A percentile compares a stretch with the other conserved stretches of the same genome.
Conservation (phyloP, 768 basidiomycete genomes). For the Pleurotus tuber-regium region DNA sequence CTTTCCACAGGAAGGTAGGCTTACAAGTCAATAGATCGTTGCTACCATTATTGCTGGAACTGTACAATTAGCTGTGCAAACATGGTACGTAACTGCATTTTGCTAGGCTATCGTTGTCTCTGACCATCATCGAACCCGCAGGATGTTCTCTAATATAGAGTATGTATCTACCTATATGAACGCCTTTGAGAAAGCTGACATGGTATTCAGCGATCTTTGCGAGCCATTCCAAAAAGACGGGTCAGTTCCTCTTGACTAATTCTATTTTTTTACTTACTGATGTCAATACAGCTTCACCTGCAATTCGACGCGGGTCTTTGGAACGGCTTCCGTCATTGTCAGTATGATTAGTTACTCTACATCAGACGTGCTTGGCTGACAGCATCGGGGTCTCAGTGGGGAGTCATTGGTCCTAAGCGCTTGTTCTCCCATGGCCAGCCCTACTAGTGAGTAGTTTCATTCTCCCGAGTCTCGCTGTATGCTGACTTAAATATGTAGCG, state of each 20-base stretch:
- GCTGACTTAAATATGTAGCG: conserved; percentile 1
- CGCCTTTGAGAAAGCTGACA: no score
- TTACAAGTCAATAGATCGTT: no score
- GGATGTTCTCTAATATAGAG: conserved; percentile 64
- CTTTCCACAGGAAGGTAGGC: no score
- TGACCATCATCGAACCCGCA: conserved; percentile 13
- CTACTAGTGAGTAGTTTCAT: conserved; percentile 48
- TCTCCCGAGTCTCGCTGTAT: background rate
- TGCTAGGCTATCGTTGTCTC: background rate
- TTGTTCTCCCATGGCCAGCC: conserved; percentile 55
- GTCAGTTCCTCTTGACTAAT: conserved; percentile 18
- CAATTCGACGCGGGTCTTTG: conserved; percentile 48
- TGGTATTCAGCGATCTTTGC: conserved; percentile 45
- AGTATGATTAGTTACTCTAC: conserved; percentile 18
- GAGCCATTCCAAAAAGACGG: conserved; percentile 38
- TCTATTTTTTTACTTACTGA: conserved; percentile 2
- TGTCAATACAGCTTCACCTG: conserved; percentile 44
- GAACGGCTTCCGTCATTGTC: conserved; percentile 58
- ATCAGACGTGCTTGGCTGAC: conserved; percentile 12
- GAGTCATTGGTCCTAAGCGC: conserved; percentile 62
- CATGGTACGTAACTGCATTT: conserved; percentile 40
- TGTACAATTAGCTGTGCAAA: conserved; percentile 62
- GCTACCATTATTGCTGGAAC: conserved; percentile 63
- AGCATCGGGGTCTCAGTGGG: conserved; percentile 39
- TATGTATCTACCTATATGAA: no score